Conservation (phyloP, 202 grass and related monocot species). For the Panicum virgatum region DNA sequence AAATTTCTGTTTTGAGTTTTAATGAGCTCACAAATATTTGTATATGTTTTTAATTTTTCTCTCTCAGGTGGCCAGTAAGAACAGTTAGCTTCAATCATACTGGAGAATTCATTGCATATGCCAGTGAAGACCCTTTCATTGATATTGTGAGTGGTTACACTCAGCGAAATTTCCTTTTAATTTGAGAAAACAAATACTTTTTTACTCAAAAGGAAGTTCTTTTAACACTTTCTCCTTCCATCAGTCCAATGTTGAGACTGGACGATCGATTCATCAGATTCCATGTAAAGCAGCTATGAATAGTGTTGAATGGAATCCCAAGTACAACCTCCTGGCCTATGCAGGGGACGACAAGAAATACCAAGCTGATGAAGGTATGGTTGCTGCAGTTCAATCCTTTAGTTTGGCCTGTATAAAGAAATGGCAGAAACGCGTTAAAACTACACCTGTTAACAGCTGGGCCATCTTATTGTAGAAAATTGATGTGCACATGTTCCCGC, state of each 20-base stretch:
- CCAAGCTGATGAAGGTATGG: conserved; percentile 83
- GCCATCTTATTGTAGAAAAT: neutral
- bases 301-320: conserved; percentile 99
- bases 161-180: conserved; percentile 13
- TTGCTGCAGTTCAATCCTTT: conserved; percentile 19
- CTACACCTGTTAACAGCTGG: neutral
- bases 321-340: conserved; percentile 93
- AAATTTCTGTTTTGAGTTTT: neutral
- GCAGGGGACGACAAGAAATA: conserved; percentile 99
- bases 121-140: conserved; percentile 97
- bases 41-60: conserved; percentile 3
- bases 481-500: conserved; percentile 9
- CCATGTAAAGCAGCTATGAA: conserved; percentile 95
- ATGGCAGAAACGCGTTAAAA: neutral
- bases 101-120: conserved; percentile 92
- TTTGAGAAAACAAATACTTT: neutral
- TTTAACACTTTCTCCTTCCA: conserved; percentile 27
- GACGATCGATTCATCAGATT: conserved; percentile 90
- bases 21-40: conserved; percentile 13
- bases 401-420: neutral
- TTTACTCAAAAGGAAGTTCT: conserved; percentile 11
- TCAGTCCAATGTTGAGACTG: conserved; percentile 95
- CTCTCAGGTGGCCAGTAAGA: conserved; percentile 92
- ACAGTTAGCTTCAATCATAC: conserved; percentile 92
- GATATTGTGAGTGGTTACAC: conserved; percentile 76